Base-by-base conservation (phyloP, 2,329 filamentous ascomycete species). In the Colletotrichum navitas region DNA sequence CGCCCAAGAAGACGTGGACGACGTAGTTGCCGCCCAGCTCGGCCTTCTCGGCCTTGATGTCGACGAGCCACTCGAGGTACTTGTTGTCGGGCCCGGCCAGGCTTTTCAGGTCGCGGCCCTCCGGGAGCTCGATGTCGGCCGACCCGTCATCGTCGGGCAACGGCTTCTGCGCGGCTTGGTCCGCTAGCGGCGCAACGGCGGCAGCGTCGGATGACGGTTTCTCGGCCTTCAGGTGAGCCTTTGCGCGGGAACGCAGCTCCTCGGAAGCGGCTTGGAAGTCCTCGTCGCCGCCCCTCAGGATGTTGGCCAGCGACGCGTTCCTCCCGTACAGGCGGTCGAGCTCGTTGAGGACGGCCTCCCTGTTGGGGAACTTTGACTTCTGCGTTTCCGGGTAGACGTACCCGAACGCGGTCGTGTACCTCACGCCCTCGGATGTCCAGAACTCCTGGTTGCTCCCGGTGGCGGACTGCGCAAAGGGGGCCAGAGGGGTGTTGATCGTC, bases 1-100 rank as follows among this genome's bases (percentile, higher is more conserved):
- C 77, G 45, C 80, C 77, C 5, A 91, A 79, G 80, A 91, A 91
- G 72, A 90, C 79, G 75, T 87, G 86, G 26, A 91, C 80, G 43
- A 83, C 84, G 78, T 88, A 90, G 7, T 87, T 85, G 3, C 83
- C 83, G 29, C 82, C 80, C 2, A 87, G 78, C 5, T 84, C 84
- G 68, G 83, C 82, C 74, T 87, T 88, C 63, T 82, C 77, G 4
- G 87, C 84, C n/a, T 82, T 80, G 71, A 91, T 83, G 75, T 87
- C 89, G 75, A 86, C 84, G 16, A 87, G 81, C 82, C 89, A 91
- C 70, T 91, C 80, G 39, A 78, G 79, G 74, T 83, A 80, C 39
- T 77, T 77, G 69, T 77, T 79, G 66, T 79, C 60, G 11, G 58
- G 26, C 5, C 63, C 51, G 10, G 60, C 39, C 36, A 71, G 43